Conservation (phyloP, 2,329 filamentous ascomycete species). For the Alternaria rosae region DNA sequence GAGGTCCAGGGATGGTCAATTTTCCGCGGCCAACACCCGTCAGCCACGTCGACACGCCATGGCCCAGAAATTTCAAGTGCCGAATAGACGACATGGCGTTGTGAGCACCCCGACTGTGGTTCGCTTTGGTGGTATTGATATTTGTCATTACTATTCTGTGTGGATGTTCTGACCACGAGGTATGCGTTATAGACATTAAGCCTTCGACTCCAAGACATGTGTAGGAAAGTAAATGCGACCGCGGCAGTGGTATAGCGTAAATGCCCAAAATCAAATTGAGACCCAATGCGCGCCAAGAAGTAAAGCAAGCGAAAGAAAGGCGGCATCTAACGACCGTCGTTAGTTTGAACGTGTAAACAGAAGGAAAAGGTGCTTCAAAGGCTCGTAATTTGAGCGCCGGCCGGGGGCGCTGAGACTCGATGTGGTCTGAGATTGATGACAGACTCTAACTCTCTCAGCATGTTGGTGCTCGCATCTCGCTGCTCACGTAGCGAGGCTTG, state of each 20-base stretch:
- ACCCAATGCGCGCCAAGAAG: conserved; percentile 5
- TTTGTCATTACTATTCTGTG: conserved; percentile 12
- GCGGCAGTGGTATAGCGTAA: conserved; percentile 26
- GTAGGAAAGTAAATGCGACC: conserved; percentile 8
- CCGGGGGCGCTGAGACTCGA: conserved; percentile 25
- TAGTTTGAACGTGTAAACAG: conserved; percentile 14
- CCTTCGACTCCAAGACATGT: conserved; percentile 4
- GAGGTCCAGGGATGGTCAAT: not conserved
- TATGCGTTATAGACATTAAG: conserved; percentile 14
- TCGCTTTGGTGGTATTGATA: not conserved
- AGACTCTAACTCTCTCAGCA: conserved; percentile 92
- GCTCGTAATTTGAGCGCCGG: conserved; percentile 42
- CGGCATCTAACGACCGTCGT: conserved; percentile 22
- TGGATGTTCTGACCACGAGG: conserved; percentile 4
- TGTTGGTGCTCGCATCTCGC: conserved; percentile 81
- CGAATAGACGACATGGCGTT: not conserved
- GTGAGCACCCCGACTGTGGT: not conserved
- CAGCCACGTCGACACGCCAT: conserved; percentile 11
- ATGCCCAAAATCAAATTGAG: conserved; percentile 17
- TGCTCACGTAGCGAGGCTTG: conserved; percentile 76
- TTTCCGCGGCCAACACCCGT: conserved; percentile 1
- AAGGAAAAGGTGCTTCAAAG: conserved; percentile 32
- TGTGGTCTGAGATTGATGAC: conserved; percentile 66
- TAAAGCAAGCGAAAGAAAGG: conserved; percentile 4
- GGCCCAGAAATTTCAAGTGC: not conserved